Evolutionary conservation across 1,284 basidiomycete species (phyloP).

Genomic region (Coniferiporia sulphurascens): DNA sequence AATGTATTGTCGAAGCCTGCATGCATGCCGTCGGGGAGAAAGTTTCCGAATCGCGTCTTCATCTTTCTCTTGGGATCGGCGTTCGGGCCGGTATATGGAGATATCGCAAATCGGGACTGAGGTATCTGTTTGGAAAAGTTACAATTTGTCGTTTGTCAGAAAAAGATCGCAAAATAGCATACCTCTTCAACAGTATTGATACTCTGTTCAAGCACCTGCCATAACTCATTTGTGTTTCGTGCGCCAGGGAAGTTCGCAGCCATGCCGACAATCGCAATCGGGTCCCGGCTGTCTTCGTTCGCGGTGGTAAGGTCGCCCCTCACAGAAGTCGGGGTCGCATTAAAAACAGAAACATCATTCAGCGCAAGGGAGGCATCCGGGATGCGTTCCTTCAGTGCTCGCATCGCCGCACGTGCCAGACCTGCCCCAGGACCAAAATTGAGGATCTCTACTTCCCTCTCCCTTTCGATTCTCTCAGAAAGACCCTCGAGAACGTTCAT

Average conservation of each 20-base stretch:
- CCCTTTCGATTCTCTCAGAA: neutral
- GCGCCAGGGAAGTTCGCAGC: slow-evolving; percentile 61
- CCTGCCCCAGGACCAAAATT: slow-evolving; percentile 54
- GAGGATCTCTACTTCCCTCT: slow-evolving; percentile 28
- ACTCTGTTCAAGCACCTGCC: slow-evolving; percentile 55
- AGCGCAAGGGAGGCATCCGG: slow-evolving; percentile 25
- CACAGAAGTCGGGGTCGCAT: neutral
- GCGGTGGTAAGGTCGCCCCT: slow-evolving; percentile 21
- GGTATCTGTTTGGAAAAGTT: slow-evolving; percentile 44
- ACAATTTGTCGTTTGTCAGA: neutral
- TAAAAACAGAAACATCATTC: slow-evolving; percentile 28
- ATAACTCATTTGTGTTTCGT: slow-evolving; percentile 40
- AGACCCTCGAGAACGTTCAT: neutral
- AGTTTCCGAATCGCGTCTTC: slow-evolving; percentile 57
- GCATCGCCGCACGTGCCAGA: slow-evolving; percentile 30
- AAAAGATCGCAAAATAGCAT: slow-evolving; percentile 15
- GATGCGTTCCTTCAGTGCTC: slow-evolving; percentile 34
- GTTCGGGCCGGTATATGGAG: slow-evolving; percentile 33
- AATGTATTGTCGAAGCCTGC: slow-evolving; percentile 59
- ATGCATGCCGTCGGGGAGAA: slow-evolving; percentile 47
- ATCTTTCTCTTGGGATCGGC: slow-evolving; percentile 32
- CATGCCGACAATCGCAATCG: slow-evolving; percentile 70
- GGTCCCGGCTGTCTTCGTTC: slow-evolving; percentile 33
- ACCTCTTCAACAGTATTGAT: slow-evolving; percentile 58
- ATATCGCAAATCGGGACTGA: slow-evolving; percentile 46